These are phyloP conservation scores for Apiospora pterosperma DNA, from an alignment of 2,329 filamentous ascomycete species.

Conservation along the genomic window DNA sequence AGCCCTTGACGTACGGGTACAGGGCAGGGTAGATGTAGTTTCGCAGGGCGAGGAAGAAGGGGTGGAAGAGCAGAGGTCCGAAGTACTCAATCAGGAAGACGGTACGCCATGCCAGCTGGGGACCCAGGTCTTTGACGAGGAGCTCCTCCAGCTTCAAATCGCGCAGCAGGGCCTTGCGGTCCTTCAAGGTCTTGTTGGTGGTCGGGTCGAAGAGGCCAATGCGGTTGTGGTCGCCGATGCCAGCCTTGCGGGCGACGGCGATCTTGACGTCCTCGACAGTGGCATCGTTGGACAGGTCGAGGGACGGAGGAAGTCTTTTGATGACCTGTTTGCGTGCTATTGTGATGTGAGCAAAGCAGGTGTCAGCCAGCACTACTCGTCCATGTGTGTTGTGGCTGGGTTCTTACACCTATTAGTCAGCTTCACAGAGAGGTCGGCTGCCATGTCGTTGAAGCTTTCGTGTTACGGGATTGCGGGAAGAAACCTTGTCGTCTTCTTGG, in stretches of 20 bases:
- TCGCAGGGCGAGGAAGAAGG: constrained; percentile 67
- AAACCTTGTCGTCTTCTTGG: neutral
- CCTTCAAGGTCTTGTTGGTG: constrained; percentile 61
- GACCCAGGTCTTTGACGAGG: constrained; percentile 88
- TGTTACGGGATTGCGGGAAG: neutral
- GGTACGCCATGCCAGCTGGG: constrained; percentile 86
- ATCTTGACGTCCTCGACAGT: constrained; percentile 61
- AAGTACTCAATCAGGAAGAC: constrained; percentile 96
- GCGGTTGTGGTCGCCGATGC: constrained; percentile 56
- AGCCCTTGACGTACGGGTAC: constrained; percentile 39
- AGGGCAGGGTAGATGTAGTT: constrained; percentile 64
- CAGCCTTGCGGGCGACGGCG: constrained; percentile 47
- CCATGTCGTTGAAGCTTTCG: neutral
- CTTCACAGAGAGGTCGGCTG: constrained; percentile 5
- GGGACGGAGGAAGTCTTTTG: constrained; percentile 48
- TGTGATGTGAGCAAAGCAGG: neutral
- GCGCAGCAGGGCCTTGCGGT: constrained; percentile 52
- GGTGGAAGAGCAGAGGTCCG: constrained; percentile 86
- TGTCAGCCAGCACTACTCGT: neutral
- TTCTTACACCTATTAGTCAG: constrained; percentile 4
- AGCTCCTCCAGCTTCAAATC: constrained; percentile 54
- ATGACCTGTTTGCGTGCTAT: constrained; percentile 47
- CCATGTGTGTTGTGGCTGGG: neutral
- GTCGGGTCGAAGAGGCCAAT: constrained; percentile 59
- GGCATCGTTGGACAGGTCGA: constrained; percentile 46